Conservation (phyloP, 2,329 filamentous ascomycete species). For the Fusarium caatingaense region DNA sequence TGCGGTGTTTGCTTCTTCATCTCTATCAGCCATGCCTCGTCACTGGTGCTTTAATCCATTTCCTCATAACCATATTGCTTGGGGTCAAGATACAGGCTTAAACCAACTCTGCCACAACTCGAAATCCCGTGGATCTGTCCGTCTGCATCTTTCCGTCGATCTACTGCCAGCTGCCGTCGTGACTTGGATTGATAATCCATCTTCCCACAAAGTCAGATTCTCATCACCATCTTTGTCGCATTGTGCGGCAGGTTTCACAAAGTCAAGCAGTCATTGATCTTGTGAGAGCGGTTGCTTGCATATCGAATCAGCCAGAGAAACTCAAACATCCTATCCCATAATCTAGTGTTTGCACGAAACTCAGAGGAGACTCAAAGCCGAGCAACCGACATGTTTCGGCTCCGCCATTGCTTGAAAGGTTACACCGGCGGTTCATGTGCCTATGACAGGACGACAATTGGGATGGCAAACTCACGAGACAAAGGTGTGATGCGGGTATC, state of each 20-base stretch:
- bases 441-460: background rate
- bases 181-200: background rate
- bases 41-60: background rate
- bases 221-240: background rate
- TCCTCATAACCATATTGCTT: background rate
- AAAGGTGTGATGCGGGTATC: slow-evolving; percentile 2
- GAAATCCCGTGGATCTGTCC: background rate
- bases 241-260: background rate
- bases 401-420: background rate
- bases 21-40: background rate
- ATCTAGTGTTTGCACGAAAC: background rate
- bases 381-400: slow-evolving; percentile 8
- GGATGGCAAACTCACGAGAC: slow-evolving; percentile 20
- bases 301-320: background rate
- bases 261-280: slow-evolving; percentile 5
- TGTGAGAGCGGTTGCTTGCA: slow-evolving; percentile 26
- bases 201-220: background rate
- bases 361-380: background rate
- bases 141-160: slow-evolving; percentile 8
- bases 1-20: background rate
- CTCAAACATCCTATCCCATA: background rate
- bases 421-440: slow-evolving; percentile 7
- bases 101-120: background rate
- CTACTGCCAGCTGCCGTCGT: background rate
- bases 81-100: background rate